These are phyloP conservation scores for Penicillium tannophilum DNA, from an alignment of 495 filamentous ascomycete genomes.

Conservation along the genomic window DNA sequence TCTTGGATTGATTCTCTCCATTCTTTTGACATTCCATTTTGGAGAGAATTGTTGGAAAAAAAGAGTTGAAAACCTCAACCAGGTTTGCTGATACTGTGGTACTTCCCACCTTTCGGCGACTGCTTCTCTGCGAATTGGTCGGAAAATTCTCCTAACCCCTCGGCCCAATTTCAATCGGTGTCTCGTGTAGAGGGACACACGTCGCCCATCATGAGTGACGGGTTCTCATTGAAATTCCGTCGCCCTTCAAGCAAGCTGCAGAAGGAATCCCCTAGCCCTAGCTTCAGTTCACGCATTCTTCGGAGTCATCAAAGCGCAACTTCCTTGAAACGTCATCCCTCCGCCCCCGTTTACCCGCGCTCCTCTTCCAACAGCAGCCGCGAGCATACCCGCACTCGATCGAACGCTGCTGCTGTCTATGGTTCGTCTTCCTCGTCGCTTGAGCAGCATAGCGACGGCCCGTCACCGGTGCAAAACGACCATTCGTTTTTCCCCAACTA, in stretches of 20 bases:
- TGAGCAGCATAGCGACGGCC: slow-evolving; percentile 48
- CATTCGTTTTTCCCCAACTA: slow-evolving; percentile 33
- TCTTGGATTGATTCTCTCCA: slow-evolving; percentile 4
- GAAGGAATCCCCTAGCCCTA: slow-evolving; percentile 50
- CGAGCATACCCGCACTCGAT: slow-evolving; percentile 52
- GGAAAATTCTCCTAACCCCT: slow-evolving; percentile 25
- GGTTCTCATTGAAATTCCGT: slow-evolving; percentile 50
- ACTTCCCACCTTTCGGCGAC: not conserved
- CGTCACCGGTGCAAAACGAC: slow-evolving; percentile 51
- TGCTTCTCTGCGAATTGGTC: slow-evolving; percentile 5
- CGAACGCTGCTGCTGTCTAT: slow-evolving; percentile 49
- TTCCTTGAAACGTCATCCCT: slow-evolving; percentile 68
- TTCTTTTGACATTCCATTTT: slow-evolving; percentile 2
- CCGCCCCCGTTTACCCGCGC: slow-evolving; percentile 61
- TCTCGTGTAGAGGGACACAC: slow-evolving; percentile 28
- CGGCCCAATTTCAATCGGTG: slow-evolving; percentile 35
- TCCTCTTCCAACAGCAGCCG: slow-evolving; percentile 44
- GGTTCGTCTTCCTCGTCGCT: slow-evolving; percentile 56
- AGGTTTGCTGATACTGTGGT: slow-evolving; percentile 1
- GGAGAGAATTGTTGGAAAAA: not conserved
- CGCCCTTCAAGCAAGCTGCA: slow-evolving; percentile 52
- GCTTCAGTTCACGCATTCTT: slow-evolving; percentile 45
- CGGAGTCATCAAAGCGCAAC: slow-evolving; percentile 50
- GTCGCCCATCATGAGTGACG: slow-evolving; percentile 46
- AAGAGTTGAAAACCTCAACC: not conserved